phyloP scores from a whole-genome alignment of 176 grass and related monocot species.

The Tillandsia leiboldiana region DNA sequence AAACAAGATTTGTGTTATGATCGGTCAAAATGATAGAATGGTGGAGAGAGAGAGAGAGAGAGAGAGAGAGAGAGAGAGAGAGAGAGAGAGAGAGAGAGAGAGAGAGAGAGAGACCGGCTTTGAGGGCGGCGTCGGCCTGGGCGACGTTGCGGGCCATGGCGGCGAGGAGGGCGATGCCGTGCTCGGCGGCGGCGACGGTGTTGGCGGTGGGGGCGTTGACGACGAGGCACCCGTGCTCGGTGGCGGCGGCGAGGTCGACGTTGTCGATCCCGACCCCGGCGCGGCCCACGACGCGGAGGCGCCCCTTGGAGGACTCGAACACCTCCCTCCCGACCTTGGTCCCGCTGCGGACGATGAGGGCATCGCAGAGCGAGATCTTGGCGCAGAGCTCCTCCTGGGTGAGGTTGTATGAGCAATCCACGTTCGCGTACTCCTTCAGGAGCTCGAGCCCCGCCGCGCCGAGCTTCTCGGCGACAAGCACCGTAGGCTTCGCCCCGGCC shows the following conservation, averaged over 20 bases:
- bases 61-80: not conserved
- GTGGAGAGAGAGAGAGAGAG: not conserved
- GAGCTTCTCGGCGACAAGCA: constrained; percentile 78
- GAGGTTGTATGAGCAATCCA: constrained; percentile 82
- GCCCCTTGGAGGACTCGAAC: constrained; percentile 50
- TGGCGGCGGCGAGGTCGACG: constrained; percentile 81
- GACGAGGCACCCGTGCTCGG: constrained; percentile 81
- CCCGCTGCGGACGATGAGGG: constrained; percentile 67
- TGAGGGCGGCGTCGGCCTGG: constrained; percentile 71
- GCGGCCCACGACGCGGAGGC: constrained; percentile 71
- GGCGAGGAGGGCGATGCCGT: constrained; percentile 56
- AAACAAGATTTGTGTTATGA: not conserved
- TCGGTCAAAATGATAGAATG: not conserved
- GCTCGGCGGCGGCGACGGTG: constrained; percentile 75
- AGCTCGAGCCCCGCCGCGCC: constrained; percentile 57
- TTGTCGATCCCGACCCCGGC: constrained; percentile 84
- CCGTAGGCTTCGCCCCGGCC: constrained; percentile 38
- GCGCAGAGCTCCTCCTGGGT: constrained; percentile 73
- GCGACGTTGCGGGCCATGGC: constrained; percentile 72
- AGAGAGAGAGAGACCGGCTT: constrained; percentile 43
- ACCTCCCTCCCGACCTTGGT: constrained; percentile 74
- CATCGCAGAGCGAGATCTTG: constrained; percentile 78
- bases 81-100: not conserved
- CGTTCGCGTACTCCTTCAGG: constrained; percentile 61
- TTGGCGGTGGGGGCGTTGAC: constrained; percentile 88